Percentiles rank a stretch among this genome's conserved stretches.
Conservation (phyloP, 1,139 yeast genomes). For the Taphrina communis region DNA sequence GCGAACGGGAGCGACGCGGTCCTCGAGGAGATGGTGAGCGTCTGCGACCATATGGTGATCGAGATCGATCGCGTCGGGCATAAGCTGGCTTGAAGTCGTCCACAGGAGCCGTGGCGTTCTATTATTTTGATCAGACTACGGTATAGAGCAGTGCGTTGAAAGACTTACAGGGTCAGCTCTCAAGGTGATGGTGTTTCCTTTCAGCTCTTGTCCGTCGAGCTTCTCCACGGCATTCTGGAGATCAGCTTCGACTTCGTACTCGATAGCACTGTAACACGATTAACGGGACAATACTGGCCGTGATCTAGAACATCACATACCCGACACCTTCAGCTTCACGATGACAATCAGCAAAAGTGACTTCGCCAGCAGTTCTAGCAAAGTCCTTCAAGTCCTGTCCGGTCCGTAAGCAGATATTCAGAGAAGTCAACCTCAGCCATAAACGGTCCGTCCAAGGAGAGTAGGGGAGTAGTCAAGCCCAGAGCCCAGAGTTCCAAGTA, state of each 20-base stretch:
- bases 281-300: not conserved
- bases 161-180: conserved; percentile 47
- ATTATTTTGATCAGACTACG: not conserved
- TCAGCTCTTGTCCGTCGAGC: conserved; percentile 47
- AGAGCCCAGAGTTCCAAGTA: conserved; percentile 32
- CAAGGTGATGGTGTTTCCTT: conserved; percentile 47
- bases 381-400: conserved; percentile 48
- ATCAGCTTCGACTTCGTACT: conserved; percentile 48
- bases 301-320: conserved; percentile 41
- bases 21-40: conserved; percentile 31
- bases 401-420: conserved; percentile 41
- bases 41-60: conserved; percentile 32
- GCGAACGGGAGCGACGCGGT: conserved; percentile 31
- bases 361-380: conserved; percentile 47
- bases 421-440: conserved; percentile 7
- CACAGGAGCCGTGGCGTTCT: conserved; percentile 36
- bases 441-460: conserved; percentile 29
- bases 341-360: conserved; percentile 47
- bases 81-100: conserved; percentile 45
- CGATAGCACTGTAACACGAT: conserved; percentile 46
- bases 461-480: conserved; percentile 18
- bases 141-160: not conserved
- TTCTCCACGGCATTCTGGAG: conserved; percentile 47
- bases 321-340: conserved; percentile 48
- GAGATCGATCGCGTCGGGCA: conserved; percentile 34